Percentiles rank a stretch among this genome's conserved stretches.
These are phyloP conservation scores for Triticum turgidum DNA, from an alignment of 176 grass and related monocot genomes.

Conservation along the genomic window DNA sequence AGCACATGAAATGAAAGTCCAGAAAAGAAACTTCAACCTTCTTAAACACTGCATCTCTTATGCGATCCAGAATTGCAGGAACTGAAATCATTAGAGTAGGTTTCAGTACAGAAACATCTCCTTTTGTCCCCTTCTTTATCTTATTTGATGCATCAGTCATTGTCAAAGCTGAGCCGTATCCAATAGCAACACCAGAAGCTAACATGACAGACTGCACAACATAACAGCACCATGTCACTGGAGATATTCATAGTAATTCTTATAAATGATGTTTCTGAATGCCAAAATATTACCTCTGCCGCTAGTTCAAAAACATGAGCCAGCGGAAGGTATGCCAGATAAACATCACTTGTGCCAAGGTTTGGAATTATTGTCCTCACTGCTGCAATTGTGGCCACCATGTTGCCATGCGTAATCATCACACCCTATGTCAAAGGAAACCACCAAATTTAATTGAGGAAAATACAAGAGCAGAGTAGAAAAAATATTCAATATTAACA, in stretches of 20 bases:
- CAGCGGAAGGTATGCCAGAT: constrained; percentile 80
- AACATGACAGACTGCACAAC: constrained; percentile 74
- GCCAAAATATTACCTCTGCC: constrained; percentile 54
- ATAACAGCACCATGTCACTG: constrained; percentile 23
- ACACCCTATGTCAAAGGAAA: constrained; percentile 58
- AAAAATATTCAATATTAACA: not conserved
- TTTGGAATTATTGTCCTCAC: constrained; percentile 74
- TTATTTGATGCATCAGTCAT: constrained; percentile 94
- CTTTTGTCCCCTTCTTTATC: constrained; percentile 90
- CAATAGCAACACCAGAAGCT: constrained; percentile 70
- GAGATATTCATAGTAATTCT: not conserved
- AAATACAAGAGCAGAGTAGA: not conserved
- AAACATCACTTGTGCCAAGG: constrained; percentile 60
- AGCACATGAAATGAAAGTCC: not conserved
- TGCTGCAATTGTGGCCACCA: constrained; percentile 68
- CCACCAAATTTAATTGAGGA: constrained; percentile 13
- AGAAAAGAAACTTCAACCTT: constrained; percentile 57
- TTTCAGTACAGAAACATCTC: constrained; percentile 76
- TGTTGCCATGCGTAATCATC: constrained; percentile 91
- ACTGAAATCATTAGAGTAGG: constrained; percentile 82
- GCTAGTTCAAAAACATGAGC: constrained; percentile 92
- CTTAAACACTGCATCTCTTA: constrained; percentile 80
- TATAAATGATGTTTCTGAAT: not conserved
- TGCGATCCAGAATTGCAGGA: constrained; percentile 86
- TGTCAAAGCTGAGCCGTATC: constrained; percentile 75